Conservation (phyloP, 148 eudicot species). For the Mesembryanthemum crystallinum region DNA sequence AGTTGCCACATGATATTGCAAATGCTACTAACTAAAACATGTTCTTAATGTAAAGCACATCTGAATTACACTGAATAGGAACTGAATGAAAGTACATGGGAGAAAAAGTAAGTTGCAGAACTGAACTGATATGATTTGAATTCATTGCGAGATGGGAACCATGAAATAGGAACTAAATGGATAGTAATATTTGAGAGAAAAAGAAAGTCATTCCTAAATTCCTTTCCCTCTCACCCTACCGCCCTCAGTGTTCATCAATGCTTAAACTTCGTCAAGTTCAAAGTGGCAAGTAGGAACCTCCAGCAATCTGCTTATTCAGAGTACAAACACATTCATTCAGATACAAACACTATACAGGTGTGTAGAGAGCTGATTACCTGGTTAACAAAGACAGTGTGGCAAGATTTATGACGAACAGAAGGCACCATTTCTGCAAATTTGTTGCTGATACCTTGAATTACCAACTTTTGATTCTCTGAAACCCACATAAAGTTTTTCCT, state of each 20-base stretch:
- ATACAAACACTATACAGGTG: background rate
- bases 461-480: conserved; percentile 35
- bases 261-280: background rate
- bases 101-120: no score
- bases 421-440: conserved; percentile 20
- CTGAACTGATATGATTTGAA: no score
- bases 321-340: background rate
- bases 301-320: background rate
- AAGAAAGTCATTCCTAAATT: background rate
- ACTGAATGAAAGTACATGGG: no score
- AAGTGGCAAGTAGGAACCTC: background rate
- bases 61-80: no score
- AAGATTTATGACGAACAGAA: conserved; percentile 33
- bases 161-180: no score
- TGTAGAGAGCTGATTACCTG: conserved; percentile 39
- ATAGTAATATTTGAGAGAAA: no score
- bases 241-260: background rate
- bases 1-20: background rate
- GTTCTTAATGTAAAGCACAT: no score
- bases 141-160: no score
- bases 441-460: conserved; percentile 23
- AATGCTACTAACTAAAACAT: no score
- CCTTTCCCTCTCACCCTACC: background rate
- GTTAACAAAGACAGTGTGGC: conserved; percentile 42
- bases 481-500: conserved; percentile 48